Base-by-base conservation (phyloP, 208 protist genomes). In the Leptomonas pyrrhocoris region DNA sequence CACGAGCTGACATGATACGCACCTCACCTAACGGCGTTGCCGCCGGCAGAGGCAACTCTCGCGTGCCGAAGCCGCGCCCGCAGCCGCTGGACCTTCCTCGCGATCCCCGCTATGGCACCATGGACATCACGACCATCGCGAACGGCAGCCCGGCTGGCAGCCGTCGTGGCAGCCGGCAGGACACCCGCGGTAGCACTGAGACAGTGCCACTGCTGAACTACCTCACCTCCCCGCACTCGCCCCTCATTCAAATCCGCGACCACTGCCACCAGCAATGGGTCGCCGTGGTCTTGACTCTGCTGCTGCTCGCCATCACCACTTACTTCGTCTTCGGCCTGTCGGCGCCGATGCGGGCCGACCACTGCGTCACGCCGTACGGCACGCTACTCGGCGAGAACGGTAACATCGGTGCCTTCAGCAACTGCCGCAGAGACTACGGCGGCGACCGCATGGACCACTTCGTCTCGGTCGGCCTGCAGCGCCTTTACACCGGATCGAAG, bases 211-310 rank as follows among this genome's bases (percentile, higher is more conserved):
- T 89, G 31, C 79, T 76, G 78, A 71, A 84, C 60, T 79, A 84
- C 65, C 43, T 81, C 1, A 59, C 75, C 51, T 85, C 78, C 23
- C 81, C 84, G 38, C 73, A 81, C 21, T 81, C 74, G 2, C 82
- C 82, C 2, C 62, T 84, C 34, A 68, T 85, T 36, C 71, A 77
- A 58, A 61, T 90, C 7, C 82, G 75, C 7, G 80, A 88, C 28
- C 88, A 90, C 63, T 93, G 88, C 68, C 85, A 89, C 42, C 80
- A 93, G 50, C 80, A 90, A 68, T 90, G 83, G 81, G 61, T 93
- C 2, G 88, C 83, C 0, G 76, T 81, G 1, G 46, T 90, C 18
- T 21, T 90, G 2, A 85, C 83, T 16, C n/a, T 78, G 25, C 34
- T 79, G 40, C 73, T 89, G n/a, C 59, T 93, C 3, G n/a, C 73